Evolutionary conservation across 352 stramenopile genomes (phyloP).

Genomic region (Phytophthora quininea): DNA sequence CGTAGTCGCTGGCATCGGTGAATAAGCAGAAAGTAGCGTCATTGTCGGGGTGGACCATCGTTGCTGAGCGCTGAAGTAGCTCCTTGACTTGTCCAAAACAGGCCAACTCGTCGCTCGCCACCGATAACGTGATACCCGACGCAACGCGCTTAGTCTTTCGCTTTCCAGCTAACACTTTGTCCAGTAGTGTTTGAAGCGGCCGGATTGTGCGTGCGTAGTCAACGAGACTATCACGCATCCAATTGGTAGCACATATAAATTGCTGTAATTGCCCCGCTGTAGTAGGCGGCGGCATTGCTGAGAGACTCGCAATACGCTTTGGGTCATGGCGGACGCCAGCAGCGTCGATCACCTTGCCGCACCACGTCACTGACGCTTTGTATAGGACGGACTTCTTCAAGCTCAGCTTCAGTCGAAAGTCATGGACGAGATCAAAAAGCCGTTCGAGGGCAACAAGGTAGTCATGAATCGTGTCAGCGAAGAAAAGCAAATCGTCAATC

Average conservation of each 20-base stretch:
- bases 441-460: slow-evolving; percentile 22
- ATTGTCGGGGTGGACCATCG: neutral
- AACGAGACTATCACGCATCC: neutral
- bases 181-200: neutral
- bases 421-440: slow-evolving; percentile 19
- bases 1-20: neutral
- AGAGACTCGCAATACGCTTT: neutral
- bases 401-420: slow-evolving; percentile 26
- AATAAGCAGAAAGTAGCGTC: neutral
- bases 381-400: slow-evolving; percentile 22
- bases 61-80: neutral
- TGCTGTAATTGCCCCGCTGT: neutral
- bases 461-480: slow-evolving; percentile 12
- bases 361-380: slow-evolving; percentile 14
- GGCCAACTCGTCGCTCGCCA: neutral
- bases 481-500: slow-evolving; percentile 38
- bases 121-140: neutral
- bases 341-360: slow-evolving; percentile 2
- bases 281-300: neutral
- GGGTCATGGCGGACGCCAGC: neutral
- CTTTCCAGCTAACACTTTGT: neutral
- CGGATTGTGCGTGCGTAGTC: neutral
- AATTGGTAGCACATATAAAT: neutral
- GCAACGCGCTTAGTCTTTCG: neutral
- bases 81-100: neutral